A percentile compares a stretch with the other conserved stretches of the same genome.
Evolutionary conservation across 1,284 basidiomycete species (phyloP).

Genomic region (Somion occarium): DNA sequence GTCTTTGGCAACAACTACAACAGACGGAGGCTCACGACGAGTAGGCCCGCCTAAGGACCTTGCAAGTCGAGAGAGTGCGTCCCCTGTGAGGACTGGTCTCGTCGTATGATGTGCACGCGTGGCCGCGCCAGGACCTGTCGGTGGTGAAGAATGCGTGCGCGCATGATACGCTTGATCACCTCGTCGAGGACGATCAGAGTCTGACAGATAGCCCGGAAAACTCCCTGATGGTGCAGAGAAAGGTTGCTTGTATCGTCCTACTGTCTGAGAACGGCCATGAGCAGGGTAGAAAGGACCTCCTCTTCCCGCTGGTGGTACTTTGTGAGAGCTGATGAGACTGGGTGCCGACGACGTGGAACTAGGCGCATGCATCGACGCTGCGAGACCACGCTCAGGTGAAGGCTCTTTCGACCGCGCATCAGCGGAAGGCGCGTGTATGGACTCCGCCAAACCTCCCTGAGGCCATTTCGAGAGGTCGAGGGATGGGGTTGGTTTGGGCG

Average conservation of each 20-base stretch:
- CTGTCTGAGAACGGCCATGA: slow-evolving; percentile 51
- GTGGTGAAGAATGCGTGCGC: slow-evolving; percentile 64
- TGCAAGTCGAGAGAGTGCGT: slow-evolving; percentile 59
- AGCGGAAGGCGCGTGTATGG: slow-evolving; percentile 9
- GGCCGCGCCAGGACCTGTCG: slow-evolving; percentile 28
- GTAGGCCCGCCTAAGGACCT: slow-evolving; percentile 46
- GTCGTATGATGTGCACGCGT: slow-evolving; percentile 39
- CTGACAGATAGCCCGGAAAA: slow-evolving; percentile 18
- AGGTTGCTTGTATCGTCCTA: slow-evolving; percentile 32
- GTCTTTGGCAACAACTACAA: slow-evolving; percentile 17
- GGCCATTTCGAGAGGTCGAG: background rate
- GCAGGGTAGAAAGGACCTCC: slow-evolving; percentile 26
- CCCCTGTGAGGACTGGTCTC: slow-evolving; percentile 65
- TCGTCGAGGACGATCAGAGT: slow-evolving; percentile 15
- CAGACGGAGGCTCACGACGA: slow-evolving; percentile 14
- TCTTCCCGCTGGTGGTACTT: slow-evolving; percentile 18
- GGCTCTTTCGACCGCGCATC: slow-evolving; percentile 6
- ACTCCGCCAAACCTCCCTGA: background rate
- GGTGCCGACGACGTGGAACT: slow-evolving; percentile 27
- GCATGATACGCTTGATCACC: slow-evolving; percentile 32
- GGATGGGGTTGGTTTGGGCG: background rate
- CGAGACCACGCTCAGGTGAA: slow-evolving; percentile 22
- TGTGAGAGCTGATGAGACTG: slow-evolving; percentile 28
- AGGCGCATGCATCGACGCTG: slow-evolving; percentile 47
- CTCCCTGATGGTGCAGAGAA: slow-evolving; percentile 21